phyloP scores from a whole-genome alignment of 73 alveolate genomes.

The Tetrahymena thermophila region DNA sequence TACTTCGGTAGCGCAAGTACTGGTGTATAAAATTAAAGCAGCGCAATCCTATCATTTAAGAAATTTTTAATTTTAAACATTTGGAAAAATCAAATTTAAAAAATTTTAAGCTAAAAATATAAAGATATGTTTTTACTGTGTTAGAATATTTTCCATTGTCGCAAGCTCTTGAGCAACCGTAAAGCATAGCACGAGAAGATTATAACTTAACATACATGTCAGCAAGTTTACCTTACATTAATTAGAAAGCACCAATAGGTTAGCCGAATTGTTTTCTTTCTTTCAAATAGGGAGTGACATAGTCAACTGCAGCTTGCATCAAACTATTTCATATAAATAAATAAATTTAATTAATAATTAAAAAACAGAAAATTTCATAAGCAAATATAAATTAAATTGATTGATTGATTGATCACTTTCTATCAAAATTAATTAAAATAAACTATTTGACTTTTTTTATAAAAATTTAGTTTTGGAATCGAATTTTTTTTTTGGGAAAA shows the following conservation, averaged over 20 bases:
- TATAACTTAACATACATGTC: constrained; percentile 73
- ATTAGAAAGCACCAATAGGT: constrained; percentile 64
- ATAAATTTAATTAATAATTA: neutral
- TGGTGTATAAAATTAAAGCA: constrained; percentile 54
- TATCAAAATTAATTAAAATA: too few relatives aligned
- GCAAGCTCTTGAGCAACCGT: constrained; percentile 51
- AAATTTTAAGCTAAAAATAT: neutral
- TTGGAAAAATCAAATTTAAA: too few relatives aligned
- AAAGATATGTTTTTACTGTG: constrained; percentile 8
- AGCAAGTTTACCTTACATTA: constrained; percentile 78
- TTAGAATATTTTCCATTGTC: constrained; percentile 56
- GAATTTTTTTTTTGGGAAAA: too few relatives aligned
- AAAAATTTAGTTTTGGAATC: too few relatives aligned
- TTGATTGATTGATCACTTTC: too few relatives aligned
- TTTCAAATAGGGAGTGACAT: constrained; percentile 55
- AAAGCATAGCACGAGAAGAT: constrained; percentile 66
- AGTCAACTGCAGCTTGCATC: constrained; percentile 81
- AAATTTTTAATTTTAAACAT: neutral
- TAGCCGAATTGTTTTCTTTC: constrained; percentile 66
- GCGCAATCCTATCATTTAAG: constrained; percentile 55
- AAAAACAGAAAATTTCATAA: neutral
- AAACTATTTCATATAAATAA: neutral
- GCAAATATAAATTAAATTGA: neutral
- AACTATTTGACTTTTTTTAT: too few relatives aligned
- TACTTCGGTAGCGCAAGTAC: constrained; percentile 54